Percentiles rank a stretch among this genome's conserved stretches.
phyloP scores from a whole-genome alignment of 345 rosid genomes.

The Conringia planisiliqua region DNA sequence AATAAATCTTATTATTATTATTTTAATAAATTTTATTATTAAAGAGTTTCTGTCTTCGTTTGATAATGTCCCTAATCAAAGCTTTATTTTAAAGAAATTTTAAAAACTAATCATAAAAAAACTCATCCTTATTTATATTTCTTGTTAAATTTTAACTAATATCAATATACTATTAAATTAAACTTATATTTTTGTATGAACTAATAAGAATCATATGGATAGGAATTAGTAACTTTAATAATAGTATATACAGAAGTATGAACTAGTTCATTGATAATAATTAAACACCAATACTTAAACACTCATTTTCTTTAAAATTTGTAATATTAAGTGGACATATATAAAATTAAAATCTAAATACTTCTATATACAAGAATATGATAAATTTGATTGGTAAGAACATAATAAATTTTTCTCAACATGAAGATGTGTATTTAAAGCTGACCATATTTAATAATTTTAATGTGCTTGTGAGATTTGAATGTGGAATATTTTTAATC shows the following conservation, averaged over 20 bases:
- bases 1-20: too few species aligned
- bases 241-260: neutral
- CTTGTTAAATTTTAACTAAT: neutral
- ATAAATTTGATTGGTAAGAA: neutral
- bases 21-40: too few species aligned
- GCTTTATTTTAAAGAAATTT: too few species aligned
- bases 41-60: neutral
- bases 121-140: neutral
- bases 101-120: neutral
- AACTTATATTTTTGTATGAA: neutral
- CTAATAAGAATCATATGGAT: neutral
- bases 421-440: too few species aligned
- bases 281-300: neutral
- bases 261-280: neutral
- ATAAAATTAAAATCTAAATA: too few species aligned
- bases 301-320: neutral
- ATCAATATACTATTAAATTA: neutral
- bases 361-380: neutral
- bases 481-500: too few species aligned
- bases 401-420: too few species aligned
- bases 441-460: too few species aligned
- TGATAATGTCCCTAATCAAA: neutral
- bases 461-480: neutral
- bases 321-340: neutral
- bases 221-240: neutral